Evolutionary conservation across 805 yeast genomes (phyloP), one percentile per base, ranked within the genome.

Genomic region (Yarrowia yakushimensis): DNA sequence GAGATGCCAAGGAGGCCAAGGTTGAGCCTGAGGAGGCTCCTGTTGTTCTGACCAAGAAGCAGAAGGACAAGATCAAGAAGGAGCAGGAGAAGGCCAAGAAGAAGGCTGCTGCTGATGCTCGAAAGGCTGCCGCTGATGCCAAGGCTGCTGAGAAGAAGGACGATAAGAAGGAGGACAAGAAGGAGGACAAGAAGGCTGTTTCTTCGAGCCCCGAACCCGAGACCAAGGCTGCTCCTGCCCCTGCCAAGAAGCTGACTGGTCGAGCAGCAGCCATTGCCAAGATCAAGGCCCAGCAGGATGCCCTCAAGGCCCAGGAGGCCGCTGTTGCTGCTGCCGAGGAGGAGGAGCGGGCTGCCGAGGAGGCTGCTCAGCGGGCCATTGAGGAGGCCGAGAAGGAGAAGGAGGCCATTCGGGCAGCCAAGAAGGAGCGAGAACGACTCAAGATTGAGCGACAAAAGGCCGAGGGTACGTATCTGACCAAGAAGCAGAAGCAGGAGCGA

Each of bases 401-500:
- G 64, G 59, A 36, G 41, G 27, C 46, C 1, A 37, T 34, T 60
- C 78, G 78, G 59, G 67, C 68, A n/a, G 76, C 76, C 63, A 93
- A 88, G 82, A 90, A 85, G 70, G 99, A 94, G 76, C 88, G 84
- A 73, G 97, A 93, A 71, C 87, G 82, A 76, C 81, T 82, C 64
- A 91, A 88, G 80, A 87, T 83, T 68, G 99, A 94, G 70, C 93
- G 90, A 77, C 84, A 94, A 74, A 90, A 89, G 77, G 94, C 97
- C 34, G 97, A 93, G 77, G 99, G 99, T 71, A 94, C 94, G 73
- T 85, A 86, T 62, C 78, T 94, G 72, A 88, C 97, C 64, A 94
- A 90, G 79, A 93, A 92, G 73, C 99, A 94, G 80, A 90, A 88
- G 77, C 97, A 91, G 75, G 96, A 91, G 73, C 88, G 89, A 78